These are phyloP conservation scores for Diutina siamensis DNA, from an alignment of 1,139 yeast genomes.

Conservation along the genomic window DNA sequence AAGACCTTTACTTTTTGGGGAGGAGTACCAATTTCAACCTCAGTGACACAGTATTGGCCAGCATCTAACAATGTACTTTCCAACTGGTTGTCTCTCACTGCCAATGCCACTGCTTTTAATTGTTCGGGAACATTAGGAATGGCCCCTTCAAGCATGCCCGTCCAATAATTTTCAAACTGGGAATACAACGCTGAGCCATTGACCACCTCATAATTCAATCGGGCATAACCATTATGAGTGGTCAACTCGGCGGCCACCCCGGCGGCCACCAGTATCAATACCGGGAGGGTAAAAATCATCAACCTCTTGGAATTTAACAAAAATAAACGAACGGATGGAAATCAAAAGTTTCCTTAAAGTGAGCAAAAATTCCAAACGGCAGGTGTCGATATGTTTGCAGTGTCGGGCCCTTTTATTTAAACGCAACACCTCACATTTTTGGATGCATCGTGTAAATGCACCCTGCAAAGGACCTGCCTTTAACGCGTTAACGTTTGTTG, in stretches of 20 bases:
- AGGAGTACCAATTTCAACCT: neutral
- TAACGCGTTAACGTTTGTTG: neutral
- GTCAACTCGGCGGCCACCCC: neutral
- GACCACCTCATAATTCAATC: neutral
- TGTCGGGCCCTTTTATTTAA: neutral
- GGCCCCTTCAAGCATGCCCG: neutral
- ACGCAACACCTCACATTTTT: too few species aligned
- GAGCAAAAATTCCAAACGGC: neutral
- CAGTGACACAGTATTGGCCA: neutral
- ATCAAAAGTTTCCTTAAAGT: neutral
- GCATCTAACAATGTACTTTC: neutral
- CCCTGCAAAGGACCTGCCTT: neutral
- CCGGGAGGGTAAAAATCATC: slow-evolving; percentile 1
- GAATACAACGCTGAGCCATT: neutral
- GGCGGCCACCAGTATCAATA: neutral
- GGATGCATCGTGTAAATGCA: slow-evolving; percentile 4
- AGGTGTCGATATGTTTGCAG: neutral
- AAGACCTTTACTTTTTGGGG: neutral
- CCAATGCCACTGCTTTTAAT: neutral
- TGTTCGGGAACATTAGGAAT: neutral
- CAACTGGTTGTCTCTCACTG: neutral
- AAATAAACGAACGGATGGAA: slow-evolving; percentile 6
- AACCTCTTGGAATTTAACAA: neutral
- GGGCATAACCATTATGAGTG: neutral
- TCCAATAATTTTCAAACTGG: neutral